Base-by-base conservation (phyloP, 129 eudicot species). In the Saussurea involucrata region DNA sequence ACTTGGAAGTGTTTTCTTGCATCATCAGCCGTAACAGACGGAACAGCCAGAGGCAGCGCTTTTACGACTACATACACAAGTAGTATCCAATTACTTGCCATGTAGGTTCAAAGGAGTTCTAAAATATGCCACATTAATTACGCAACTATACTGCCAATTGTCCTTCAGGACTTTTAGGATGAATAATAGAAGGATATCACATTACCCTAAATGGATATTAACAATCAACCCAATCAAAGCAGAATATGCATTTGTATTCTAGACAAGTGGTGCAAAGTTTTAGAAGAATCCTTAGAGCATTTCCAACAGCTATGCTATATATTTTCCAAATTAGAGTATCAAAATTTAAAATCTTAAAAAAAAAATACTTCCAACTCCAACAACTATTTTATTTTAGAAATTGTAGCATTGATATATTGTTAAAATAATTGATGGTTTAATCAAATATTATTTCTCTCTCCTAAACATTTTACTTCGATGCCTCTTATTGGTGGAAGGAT, bases 11-110 rank as follows among this genome's bases (percentile, higher is more conserved):
- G 68, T 71, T 57, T 82, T 24, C 82, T 86, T 24, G 89, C 87
- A 64, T 82, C 89, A 82, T 82, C 84, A 6, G 87, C 87, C 63
- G 87, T 82, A 58, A 86, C 87, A 75, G 82, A 73, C 58, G 89
- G 89, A 79, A 86, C 87, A 71, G 84, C 89, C 33, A 75, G 89
- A 32, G 89, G 89, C 44, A 86, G 79, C 32, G 77, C 86, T 75
- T 86, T 82, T 31, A 67, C 82, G 11, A 86, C 89, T 86, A 29
- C 82, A 77, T 49, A 9, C 69, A 66, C 32, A 24, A 58, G 55
- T 44, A 68, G 29, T 68, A 83, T 66, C 63, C 24, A 17, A 31
- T 72, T 72, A 64, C 24, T 40, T 42, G 27, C 25, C 67, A 9
- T 17, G 22, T 44, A 44, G 53, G 4, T 63, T 53, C 29, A 65